Evolutionary conservation across 2,329 filamentous ascomycete genomes (phyloP), one percentile per base, ranked within the genome.

Genomic region (Aspergillus quadrilineatus): DNA sequence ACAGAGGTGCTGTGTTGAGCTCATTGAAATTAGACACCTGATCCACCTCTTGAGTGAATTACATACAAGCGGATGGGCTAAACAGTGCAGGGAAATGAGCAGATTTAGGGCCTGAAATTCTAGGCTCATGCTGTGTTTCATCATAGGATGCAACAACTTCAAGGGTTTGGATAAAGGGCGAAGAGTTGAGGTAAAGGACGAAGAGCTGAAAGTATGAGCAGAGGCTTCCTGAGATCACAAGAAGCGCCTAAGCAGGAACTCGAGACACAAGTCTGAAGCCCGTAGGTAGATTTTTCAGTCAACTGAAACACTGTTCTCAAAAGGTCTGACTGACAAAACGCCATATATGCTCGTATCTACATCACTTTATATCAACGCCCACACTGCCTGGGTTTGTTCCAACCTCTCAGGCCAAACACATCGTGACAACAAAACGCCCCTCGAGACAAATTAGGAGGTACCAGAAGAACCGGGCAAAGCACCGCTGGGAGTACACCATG

Each of bases 291-390:
- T 62, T 59, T 62, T 63, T 60, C 58, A 61, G 64, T 47, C 60
- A 63, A 56, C 53, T 62, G 53, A 48, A 58, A 59, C 41, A 53
- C 34, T 48, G 52, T 47, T 46, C 55, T 52, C 48, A 63, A 58
- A 62, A 55, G 63, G 60, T 45, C 57, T 58, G 39, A 64, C 66
- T 59, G 58, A 44, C 58, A 63, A 56, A 71, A 72, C 69, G 68
- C 73, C 71, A 60, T 64, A 66, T 65, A 74, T 74, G 71, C 71
- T 71, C 67, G 69, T 73, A 73, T 74, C 71, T 74, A 74, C 71
- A 74, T 69, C 65, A 67, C 61, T 70, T 67, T 68, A 63, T 66
- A 70, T 66, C 67, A 64, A 63, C 62, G 57, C 58, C 56, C 65
- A 61, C 53, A 46, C 62, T 59, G 61, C 22, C 41, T 4, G n/a